Base-by-base conservation (phyloP, 1,139 yeast genomes). In the Zygosaccharomyces sapae region DNA sequence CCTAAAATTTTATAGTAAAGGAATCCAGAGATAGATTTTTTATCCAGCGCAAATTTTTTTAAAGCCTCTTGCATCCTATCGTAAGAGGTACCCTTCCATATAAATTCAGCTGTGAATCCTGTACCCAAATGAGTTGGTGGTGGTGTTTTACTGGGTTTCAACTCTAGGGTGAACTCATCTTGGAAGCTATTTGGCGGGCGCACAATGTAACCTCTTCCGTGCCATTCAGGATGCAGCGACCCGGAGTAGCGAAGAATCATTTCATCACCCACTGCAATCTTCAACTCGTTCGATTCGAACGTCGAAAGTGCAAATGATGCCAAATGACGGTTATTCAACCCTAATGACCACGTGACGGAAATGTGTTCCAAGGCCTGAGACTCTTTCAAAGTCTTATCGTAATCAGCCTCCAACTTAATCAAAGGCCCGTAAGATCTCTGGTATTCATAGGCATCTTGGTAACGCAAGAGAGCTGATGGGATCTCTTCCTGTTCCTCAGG, bases 191-290 rank as follows among this genome's bases (percentile, higher is more conserved):
- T 79, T 4, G 96, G 96, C 29, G 86, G 69, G 55, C 82, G 76
- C 19, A 87, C 76, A 33, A 90, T 83, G 59, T 70, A 82, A 18
- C 96, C 97, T 30, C 65, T 67, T 5, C 84, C 81, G 54, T 78
- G 80, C 96, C 97, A 89, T 29, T 68, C 71, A 5, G 68, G 65
- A 46, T 72, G 72, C 24, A 73, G 73, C 43, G 70, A 65, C 20
- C 83, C 86, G 33, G 70, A 70, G 58, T 83, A 81, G 43, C 83
- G 72, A 49, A 87, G 70, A 22, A 78, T 70, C 70, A 89, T 80
- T 63, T 83, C 92, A 66, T 88, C 96, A 40, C 97, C 96, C 25
- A 86, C 83, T 0, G 94, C 85, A n/a, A 87, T 82, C 63, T 82
- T 83, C 51, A 86, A 66, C 22, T 79, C 86, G 30, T 78, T 73